Conservation (phyloP, 2,329 filamentous ascomycete species). For the Passalora sequoiae region DNA sequence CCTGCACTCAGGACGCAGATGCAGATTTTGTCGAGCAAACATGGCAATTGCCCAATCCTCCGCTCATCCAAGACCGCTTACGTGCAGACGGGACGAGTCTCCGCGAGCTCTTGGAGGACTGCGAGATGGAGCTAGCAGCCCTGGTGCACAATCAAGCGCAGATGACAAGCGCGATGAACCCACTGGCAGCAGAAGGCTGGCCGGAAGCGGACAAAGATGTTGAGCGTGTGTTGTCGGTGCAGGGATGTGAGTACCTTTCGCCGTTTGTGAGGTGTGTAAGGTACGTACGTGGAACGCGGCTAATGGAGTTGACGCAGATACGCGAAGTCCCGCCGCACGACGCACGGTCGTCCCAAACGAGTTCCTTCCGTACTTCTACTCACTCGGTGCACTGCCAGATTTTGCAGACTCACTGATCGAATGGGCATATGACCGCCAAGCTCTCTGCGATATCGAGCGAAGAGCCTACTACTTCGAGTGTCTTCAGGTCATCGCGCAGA, state of each 20-base stretch:
- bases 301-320: conserved; percentile 17
- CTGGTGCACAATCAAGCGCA: conserved; percentile 42
- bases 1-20: neutral
- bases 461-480: conserved; percentile 61
- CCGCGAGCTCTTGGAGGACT: conserved; percentile 53
- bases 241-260: conserved; percentile 27
- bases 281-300: conserved; percentile 6
- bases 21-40: conserved; percentile 12
- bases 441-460: conserved; percentile 50
- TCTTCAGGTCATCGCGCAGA: conserved; percentile 54
- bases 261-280: too few species aligned
- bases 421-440: conserved; percentile 60
- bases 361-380: conserved; percentile 29
- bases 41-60: conserved; percentile 31
- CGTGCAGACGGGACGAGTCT: conserved; percentile 21
- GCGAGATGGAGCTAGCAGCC: conserved; percentile 53
- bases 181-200: conserved; percentile 29
- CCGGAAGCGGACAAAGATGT: conserved; percentile 30
- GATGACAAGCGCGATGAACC: conserved; percentile 25
- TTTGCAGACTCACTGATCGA: conserved; percentile 58
- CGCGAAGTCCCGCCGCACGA: conserved; percentile 18
- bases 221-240: conserved; percentile 32
- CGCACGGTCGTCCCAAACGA: conserved; percentile 21
- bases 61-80: conserved; percentile 18
- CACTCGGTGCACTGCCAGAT: conserved; percentile 57